These are phyloP conservation scores for Xylariaceae sp. DNA, from an alignment of 2,329 filamentous ascomycete genomes.

Conservation along the genomic window DNA sequence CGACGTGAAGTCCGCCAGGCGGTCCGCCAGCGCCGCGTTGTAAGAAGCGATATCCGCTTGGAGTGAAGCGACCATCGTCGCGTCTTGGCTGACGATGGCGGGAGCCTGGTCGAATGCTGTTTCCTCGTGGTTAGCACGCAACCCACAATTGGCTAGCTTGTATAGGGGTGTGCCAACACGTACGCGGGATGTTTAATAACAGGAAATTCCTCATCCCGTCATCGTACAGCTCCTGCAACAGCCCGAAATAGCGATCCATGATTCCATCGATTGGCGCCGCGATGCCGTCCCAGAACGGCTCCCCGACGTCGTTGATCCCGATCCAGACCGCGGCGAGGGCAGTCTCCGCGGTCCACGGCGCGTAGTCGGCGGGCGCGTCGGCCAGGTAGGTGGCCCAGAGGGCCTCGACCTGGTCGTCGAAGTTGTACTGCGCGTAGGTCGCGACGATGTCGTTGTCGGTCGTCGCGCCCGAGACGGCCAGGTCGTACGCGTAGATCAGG, in stretches of 20 bases:
- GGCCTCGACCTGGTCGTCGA: slow-evolving; percentile 23
- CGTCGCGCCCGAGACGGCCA: slow-evolving; percentile 39
- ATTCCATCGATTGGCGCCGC: slow-evolving; percentile 11
- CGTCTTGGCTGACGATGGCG: slow-evolving; percentile 7
- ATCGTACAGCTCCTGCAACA: slow-evolving; percentile 12
- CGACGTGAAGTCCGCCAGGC: slow-evolving; percentile 11
- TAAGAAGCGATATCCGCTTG: slow-evolving; percentile 14
- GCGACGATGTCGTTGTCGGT: slow-evolving; percentile 38
- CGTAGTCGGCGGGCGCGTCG: slow-evolving; percentile 3
- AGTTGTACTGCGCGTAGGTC: slow-evolving; percentile 17
- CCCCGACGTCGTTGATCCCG: slow-evolving; percentile 27
- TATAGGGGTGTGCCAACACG: no score
- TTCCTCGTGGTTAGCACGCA: background rate
- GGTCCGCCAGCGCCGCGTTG: slow-evolving; percentile 10
- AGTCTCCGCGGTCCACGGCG: slow-evolving; percentile 13
- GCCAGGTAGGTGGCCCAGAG: slow-evolving; percentile 12
- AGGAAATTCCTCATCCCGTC: slow-evolving; percentile 15
- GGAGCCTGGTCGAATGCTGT: slow-evolving; percentile 16
- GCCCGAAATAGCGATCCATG: slow-evolving; percentile 13
- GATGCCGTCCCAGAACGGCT: slow-evolving; percentile 27
- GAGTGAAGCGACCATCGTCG: slow-evolving; percentile 4
- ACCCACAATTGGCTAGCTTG: no score
- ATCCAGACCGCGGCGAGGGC: slow-evolving; percentile 22
- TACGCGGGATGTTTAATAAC: slow-evolving; percentile 15
- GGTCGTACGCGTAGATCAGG: slow-evolving; percentile 36